Conservation (phyloP, 139 green algal genomes). For the Chlamydomonas sphaeroides region DNA sequence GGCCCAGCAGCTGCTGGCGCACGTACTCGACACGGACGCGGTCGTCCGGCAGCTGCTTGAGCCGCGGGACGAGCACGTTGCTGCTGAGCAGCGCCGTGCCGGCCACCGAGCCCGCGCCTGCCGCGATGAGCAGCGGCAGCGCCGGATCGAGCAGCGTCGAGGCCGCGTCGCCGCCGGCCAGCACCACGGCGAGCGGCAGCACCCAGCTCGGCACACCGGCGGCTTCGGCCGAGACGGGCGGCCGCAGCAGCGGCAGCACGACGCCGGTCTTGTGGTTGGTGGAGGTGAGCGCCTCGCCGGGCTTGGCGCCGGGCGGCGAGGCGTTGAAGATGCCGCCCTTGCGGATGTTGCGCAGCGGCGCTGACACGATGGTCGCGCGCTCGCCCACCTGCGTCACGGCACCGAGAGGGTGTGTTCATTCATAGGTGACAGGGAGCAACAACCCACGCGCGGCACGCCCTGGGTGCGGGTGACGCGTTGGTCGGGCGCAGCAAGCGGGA, state of each 20-base stretch:
- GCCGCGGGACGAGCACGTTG: conserved; percentile 74
- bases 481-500: too few relatives aligned
- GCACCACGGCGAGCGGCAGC: conserved; percentile 70
- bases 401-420: too few relatives aligned
- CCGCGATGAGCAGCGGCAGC: conserved; percentile 75
- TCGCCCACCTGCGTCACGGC: conserved; percentile 65
- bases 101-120: conserved; percentile 40
- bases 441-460: too few relatives aligned
- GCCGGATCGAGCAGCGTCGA: conserved; percentile 79
- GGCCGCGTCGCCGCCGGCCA: conserved; percentile 81
- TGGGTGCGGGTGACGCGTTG: too few relatives aligned
- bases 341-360: conserved; percentile 55
- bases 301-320: conserved; percentile 70
- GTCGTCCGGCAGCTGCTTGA: conserved; percentile 82
- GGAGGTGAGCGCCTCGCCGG: conserved; percentile 82
- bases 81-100: conserved; percentile 58
- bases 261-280: conserved; percentile 81
- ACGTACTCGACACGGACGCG: conserved; percentile 57
- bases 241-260: conserved; percentile 65
- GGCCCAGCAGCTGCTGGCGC: conserved; percentile 82
- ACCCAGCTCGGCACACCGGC: conserved; percentile 75
- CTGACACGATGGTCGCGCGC: conserved; percentile 82
- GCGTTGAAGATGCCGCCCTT: conserved; percentile 63
- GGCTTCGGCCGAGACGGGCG: conserved; percentile 54
- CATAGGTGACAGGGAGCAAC: too few relatives aligned